Percentiles rank a stretch among this genome's conserved stretches.
Conservation (phyloP, 306 rosid genomes). For the Cicer judaicum region DNA sequence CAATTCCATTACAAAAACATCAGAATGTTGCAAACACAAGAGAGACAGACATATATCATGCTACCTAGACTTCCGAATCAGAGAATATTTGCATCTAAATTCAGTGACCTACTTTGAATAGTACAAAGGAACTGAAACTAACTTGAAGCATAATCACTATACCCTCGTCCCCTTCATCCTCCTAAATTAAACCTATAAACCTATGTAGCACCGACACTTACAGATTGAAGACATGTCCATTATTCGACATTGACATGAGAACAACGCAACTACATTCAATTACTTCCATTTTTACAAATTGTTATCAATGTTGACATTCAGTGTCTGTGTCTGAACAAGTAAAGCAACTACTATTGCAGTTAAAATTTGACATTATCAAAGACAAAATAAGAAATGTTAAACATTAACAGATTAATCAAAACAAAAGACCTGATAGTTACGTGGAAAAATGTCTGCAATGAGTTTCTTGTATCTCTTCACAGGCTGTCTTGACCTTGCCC, state of each 20-base stretch:
- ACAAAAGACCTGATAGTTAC: constrained; percentile 62
- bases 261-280: no score
- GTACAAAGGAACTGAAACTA: constrained; percentile 28
- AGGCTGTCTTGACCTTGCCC: constrained; percentile 95
- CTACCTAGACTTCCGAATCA: constrained; percentile 27
- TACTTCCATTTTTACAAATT: no score
- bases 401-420: constrained; percentile 2
- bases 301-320: no score
- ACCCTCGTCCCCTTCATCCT: no score
- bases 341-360: constrained; percentile 18
- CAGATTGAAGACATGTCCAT: no score
- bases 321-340: no score
- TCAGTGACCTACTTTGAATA: constrained; percentile 34
- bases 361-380: constrained; percentile 22
- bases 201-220: no score
- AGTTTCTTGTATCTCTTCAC: constrained; percentile 99
- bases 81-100: constrained; percentile 16
- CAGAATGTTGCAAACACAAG: constrained; percentile 6
- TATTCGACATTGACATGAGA: no score
- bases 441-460: constrained; percentile 89
- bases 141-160: constrained; percentile 19
- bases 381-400: not conserved
- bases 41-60: constrained; percentile 1
- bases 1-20: constrained; percentile 10
- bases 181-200: no score